A percentile compares a stretch with the other conserved stretches of the same genome.
These are phyloP conservation scores for Astraeus odoratus DNA, from an alignment of 768 basidiomycete genomes.

Conservation along the genomic window DNA sequence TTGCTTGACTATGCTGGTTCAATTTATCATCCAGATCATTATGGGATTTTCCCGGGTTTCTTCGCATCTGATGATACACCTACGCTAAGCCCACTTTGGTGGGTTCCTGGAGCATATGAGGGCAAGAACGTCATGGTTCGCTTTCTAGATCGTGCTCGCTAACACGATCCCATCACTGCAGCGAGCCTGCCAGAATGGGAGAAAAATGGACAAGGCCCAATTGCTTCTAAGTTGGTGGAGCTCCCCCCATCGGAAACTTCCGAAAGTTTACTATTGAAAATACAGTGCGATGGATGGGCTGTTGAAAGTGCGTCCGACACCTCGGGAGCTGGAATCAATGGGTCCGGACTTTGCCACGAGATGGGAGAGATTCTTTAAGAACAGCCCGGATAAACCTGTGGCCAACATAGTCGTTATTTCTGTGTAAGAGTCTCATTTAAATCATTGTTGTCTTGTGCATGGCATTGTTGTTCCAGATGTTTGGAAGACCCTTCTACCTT, in stretches of 20 bases:
- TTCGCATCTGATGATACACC: slow-evolving; percentile 35
- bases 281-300: slow-evolving; percentile 12
- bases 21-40: slow-evolving; percentile 21
- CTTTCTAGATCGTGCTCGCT: slow-evolving; percentile 1
- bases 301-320: slow-evolving; percentile 19
- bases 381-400: slow-evolving; percentile 17
- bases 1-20: no score
- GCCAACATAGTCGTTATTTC: background rate
- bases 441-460: background rate
- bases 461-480: slow-evolving; percentile 16
- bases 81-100: slow-evolving; percentile 41
- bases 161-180: slow-evolving; percentile 1
- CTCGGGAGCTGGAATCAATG: slow-evolving; percentile 13
- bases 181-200: slow-evolving; percentile 23
- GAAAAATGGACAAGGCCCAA: slow-evolving; percentile 34
- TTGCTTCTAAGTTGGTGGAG: slow-evolving; percentile 45
- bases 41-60: slow-evolving; percentile 23
- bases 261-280: background rate
- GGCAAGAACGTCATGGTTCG: no score
- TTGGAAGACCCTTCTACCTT: slow-evolving; percentile 11
- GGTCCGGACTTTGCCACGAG: slow-evolving; percentile 13
- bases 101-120: slow-evolving; percentile 31
- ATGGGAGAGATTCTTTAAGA: slow-evolving; percentile 15
- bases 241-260: background rate
- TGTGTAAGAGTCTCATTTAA: slow-evolving; percentile 1